Percentiles rank a stretch among this genome's conserved stretches.
Conservation (phyloP, 768 basidiomycete species). For the Boletus patriciae region DNA sequence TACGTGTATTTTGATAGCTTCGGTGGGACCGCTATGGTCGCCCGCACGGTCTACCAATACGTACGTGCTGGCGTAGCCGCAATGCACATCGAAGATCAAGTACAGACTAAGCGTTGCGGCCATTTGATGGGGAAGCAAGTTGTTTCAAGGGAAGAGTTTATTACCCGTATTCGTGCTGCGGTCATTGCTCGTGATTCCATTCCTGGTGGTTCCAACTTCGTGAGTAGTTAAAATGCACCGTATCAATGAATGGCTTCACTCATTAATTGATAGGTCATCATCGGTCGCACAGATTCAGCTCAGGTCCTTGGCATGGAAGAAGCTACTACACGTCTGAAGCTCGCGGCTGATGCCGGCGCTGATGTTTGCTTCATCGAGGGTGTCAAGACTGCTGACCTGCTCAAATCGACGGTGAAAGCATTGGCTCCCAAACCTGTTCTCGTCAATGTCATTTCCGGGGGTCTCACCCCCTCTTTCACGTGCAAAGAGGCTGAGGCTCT, state of each 20-base stretch:
- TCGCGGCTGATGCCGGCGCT: slow-evolving; percentile 71
- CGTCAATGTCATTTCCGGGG: slow-evolving; percentile 78
- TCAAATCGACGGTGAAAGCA: slow-evolving; percentile 62
- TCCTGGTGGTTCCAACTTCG: slow-evolving; percentile 74
- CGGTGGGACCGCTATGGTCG: slow-evolving; percentile 73
- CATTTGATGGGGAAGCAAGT: slow-evolving; percentile 82
- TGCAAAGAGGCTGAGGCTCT: slow-evolving; percentile 62
- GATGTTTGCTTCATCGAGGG: slow-evolving; percentile 85
- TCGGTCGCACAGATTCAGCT: slow-evolving; percentile 76
- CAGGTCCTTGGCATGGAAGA: slow-evolving; percentile 82
- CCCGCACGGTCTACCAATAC: slow-evolving; percentile 74
- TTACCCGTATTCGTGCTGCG: slow-evolving; percentile 74
- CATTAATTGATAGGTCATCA: slow-evolving; percentile 49
- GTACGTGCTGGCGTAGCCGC: slow-evolving; percentile 68
- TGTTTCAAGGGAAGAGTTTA: slow-evolving; percentile 72
- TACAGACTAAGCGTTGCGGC: slow-evolving; percentile 78
- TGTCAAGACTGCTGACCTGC: slow-evolving; percentile 64
- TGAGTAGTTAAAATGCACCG: slow-evolving; percentile 27
- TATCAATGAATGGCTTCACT: not conserved
- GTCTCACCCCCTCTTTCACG: slow-evolving; percentile 74
- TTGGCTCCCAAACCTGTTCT: slow-evolving; percentile 75
- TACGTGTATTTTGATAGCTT: slow-evolving; percentile 38
- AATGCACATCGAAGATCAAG: slow-evolving; percentile 80
- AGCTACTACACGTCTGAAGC: slow-evolving; percentile 60
- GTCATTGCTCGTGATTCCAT: slow-evolving; percentile 75